Percentiles rank a stretch among this genome's conserved stretches.
Evolutionary conservation across 495 filamentous ascomycete genomes (phyloP).

Genomic region (Penicillium steckii): DNA sequence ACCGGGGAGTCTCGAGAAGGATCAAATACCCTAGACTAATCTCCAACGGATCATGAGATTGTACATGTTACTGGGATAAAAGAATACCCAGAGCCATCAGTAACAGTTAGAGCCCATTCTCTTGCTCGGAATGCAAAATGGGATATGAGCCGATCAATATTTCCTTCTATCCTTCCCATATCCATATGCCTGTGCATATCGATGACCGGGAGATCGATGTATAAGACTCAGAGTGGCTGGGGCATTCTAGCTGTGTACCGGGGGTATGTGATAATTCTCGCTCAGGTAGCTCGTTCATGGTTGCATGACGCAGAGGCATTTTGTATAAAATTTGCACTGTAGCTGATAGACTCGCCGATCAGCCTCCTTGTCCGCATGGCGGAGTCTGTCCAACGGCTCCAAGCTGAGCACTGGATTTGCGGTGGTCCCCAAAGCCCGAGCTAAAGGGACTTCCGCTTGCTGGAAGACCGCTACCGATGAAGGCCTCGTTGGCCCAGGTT

Average conservation of each 20-base stretch:
- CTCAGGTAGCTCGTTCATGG: background rate
- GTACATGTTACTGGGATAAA: background rate
- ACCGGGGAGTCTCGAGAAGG: background rate
- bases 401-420: slow-evolving; percentile 34
- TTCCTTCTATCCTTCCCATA: no score
- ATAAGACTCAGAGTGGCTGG: background rate
- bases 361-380: slow-evolving; percentile 49
- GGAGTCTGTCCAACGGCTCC: slow-evolving; percentile 48
- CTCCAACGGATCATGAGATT: background rate
- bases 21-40: background rate
- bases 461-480: slow-evolving; percentile 37
- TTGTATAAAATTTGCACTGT: background rate
- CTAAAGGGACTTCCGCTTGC: slow-evolving; percentile 24
- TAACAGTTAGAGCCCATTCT: background rate
- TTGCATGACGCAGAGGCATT: background rate
- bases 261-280: background rate
- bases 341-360: slow-evolving; percentile 18
- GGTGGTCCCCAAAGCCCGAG: slow-evolving; percentile 24
- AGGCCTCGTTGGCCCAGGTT: slow-evolving; percentile 45
- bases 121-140: background rate
- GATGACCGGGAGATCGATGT: background rate
- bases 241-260: background rate
- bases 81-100: background rate
- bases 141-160: background rate
- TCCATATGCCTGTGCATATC: background rate